Conservation (phyloP, 179 eudicot species). For the Camellia oleifera region DNA sequence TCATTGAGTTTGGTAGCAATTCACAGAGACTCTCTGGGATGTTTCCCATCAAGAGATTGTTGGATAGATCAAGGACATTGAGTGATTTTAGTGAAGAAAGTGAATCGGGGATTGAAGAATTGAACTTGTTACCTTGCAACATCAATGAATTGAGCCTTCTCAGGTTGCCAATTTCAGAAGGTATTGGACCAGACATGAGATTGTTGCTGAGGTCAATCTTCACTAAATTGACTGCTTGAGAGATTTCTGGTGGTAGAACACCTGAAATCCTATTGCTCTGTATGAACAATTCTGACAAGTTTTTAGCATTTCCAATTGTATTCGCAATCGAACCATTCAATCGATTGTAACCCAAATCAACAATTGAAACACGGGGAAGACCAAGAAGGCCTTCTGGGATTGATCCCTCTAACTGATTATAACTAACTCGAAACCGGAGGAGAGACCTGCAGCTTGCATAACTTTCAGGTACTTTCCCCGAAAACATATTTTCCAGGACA, state of each 20-base stretch:
- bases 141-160: conserved; percentile 54
- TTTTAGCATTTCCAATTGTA: conserved; percentile 57
- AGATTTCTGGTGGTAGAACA: conserved; percentile 62
- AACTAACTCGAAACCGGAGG: conserved; percentile 71
- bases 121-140: conserved; percentile 62
- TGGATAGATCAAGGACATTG: conserved; percentile 74
- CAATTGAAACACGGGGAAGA: conserved; percentile 70
- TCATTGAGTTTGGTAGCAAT: conserved; percentile 70
- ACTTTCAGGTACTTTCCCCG: conserved; percentile 63
- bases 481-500: conserved; percentile 58
- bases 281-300: conserved; percentile 73
- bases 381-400: conserved; percentile 65
- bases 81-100: conserved; percentile 56
- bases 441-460: conserved; percentile 65
- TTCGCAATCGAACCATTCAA: conserved; percentile 55
- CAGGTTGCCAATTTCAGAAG: conserved; percentile 66
- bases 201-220: conserved; percentile 83
- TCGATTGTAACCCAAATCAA: conserved; percentile 64
- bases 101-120: conserved; percentile 67
- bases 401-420: conserved; percentile 55
- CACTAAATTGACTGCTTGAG: conserved; percentile 56
- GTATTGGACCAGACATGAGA: conserved; percentile 66
- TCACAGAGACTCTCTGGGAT: conserved; percentile 58
- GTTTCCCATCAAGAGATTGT: conserved; percentile 54
- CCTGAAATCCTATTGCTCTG: conserved; percentile 73